A percentile compares a stretch with the other conserved stretches of the same genome.
Conservation (phyloP, 1,139 yeast species). For the Yamadazyma taylorii region DNA sequence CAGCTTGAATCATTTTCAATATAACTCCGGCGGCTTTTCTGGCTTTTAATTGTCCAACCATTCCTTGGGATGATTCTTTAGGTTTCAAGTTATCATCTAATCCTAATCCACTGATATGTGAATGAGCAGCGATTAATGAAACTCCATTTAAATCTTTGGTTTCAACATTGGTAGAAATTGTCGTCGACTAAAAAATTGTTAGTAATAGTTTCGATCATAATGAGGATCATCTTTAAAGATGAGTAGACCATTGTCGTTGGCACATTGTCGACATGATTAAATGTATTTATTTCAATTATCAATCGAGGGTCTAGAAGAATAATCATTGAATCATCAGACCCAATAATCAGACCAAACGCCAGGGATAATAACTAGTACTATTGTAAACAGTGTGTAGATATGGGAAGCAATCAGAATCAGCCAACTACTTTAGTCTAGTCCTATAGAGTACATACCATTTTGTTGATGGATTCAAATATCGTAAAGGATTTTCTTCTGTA, state of each 20-base stretch:
- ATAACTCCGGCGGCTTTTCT: conserved; percentile 95
- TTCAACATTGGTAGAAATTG: conserved; percentile 37
- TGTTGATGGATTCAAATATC: conserved; percentile 1
- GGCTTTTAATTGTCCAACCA: conserved; percentile 96
- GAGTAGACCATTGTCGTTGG: too few relatives aligned
- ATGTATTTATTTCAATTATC: too few relatives aligned
- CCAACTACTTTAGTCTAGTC: too few relatives aligned
- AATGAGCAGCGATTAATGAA: conserved; percentile 90
- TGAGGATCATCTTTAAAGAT: too few relatives aligned
- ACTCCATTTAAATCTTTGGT: conserved; percentile 54
- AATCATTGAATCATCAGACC: too few relatives aligned
- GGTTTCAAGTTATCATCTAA: conserved; percentile 89
- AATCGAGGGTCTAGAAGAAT: too few relatives aligned
- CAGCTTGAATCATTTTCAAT: conserved; percentile 88
- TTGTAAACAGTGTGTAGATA: too few relatives aligned
- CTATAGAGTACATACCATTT: conserved; percentile 1
- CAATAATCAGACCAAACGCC: too few relatives aligned
- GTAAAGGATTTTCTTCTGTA: neutral
- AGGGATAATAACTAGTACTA: too few relatives aligned
- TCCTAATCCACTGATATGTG: conserved; percentile 94
- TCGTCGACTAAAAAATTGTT: conserved; percentile 19
- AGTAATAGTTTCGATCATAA: conserved; percentile 10
- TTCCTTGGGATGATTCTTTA: conserved; percentile 77
- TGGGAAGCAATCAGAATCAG: too few relatives aligned
- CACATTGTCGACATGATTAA: too few relatives aligned